These are phyloP conservation scores for Cutaneotrichosporon mucoides DNA, from an alignment of 1,284 basidiomycete genomes.

Conservation along the genomic window DNA sequence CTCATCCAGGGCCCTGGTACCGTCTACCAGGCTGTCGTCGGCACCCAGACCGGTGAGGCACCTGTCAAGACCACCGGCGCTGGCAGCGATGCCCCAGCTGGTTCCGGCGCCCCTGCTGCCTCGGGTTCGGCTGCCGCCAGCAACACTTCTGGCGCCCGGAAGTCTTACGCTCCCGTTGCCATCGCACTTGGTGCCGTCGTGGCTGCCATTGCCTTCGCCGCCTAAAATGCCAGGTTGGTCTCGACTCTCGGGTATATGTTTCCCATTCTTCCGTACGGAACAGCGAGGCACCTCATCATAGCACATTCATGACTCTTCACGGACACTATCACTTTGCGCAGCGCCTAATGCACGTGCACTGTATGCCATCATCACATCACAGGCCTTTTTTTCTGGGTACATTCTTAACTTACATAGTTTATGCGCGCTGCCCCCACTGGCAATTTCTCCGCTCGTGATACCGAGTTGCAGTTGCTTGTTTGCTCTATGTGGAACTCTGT, in stretches of 20 bases:
- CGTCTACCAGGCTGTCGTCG: slow-evolving; percentile 36
- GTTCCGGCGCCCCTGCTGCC: neutral
- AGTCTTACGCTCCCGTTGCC: neutral
- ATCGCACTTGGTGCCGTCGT: slow-evolving; percentile 1
- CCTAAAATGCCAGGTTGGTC: neutral
- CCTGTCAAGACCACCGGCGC: slow-evolving; percentile 16
- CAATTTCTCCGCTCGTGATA: too few species aligned
- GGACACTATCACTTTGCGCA: neutral
- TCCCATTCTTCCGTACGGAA: neutral
- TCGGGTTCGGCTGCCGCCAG: neutral
- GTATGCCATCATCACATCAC: neutral
- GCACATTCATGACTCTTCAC: neutral
- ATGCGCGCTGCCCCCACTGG: too few species aligned
- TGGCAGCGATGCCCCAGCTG: neutral
- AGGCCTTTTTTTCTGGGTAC: too few species aligned
- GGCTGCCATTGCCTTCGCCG: slow-evolving; percentile 4
- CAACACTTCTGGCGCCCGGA: neutral
- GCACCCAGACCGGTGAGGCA: slow-evolving; percentile 29
- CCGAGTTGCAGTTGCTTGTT: too few species aligned
- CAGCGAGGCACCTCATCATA: neutral
- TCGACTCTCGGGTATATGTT: neutral
- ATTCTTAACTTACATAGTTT: too few species aligned
- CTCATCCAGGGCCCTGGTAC: slow-evolving; percentile 20
- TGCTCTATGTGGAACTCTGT: neutral
- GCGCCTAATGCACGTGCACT: neutral